Percentiles rank a stretch among this genome's conserved stretches.
Evolutionary conservation across 169 alveolate genomes (phyloP).

Genomic region (Plasmodium berghei): DNA sequence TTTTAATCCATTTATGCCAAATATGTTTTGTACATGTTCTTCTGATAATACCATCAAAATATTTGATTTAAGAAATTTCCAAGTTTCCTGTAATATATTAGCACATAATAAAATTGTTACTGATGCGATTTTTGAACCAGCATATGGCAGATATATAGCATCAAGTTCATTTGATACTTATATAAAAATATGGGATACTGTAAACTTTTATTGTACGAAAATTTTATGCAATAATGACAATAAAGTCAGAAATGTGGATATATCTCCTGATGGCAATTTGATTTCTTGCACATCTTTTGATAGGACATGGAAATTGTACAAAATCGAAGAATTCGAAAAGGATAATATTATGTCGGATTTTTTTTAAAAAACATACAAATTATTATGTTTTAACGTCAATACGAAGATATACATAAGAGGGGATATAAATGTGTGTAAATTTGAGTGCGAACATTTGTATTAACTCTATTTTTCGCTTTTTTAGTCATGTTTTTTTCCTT

Average conservation of each 20-base stretch:
- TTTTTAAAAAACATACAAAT: constrained; percentile 9
- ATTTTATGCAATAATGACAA: constrained; percentile 82
- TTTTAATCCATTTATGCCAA: constrained; percentile 84
- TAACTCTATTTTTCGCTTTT: neutral
- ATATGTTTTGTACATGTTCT: constrained; percentile 83
- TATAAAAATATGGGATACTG: constrained; percentile 85
- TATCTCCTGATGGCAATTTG: constrained; percentile 82
- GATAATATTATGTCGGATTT: constrained; percentile 63
- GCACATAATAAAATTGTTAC: constrained; percentile 85
- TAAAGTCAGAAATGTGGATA: constrained; percentile 81
- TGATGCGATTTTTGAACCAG: constrained; percentile 84
- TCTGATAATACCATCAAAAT: constrained; percentile 85
- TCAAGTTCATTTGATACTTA: constrained; percentile 85
- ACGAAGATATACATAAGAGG: neutral
- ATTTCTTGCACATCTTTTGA: constrained; percentile 86
- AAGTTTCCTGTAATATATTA: constrained; percentile 79
- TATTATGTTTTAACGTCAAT: neutral
- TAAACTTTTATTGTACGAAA: constrained; percentile 84
- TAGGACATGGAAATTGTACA: constrained; percentile 84
- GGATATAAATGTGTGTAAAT: neutral
- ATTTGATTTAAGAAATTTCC: constrained; percentile 82
- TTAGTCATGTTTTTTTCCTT: too few relatives aligned
- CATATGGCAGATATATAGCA: constrained; percentile 85
- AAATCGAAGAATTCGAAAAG: constrained; percentile 48
- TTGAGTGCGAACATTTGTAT: neutral